These are phyloP conservation scores for Aureobasidium pullulans DNA, from an alignment of 2,329 filamentous ascomycete genomes.

Conservation along the genomic window DNA sequence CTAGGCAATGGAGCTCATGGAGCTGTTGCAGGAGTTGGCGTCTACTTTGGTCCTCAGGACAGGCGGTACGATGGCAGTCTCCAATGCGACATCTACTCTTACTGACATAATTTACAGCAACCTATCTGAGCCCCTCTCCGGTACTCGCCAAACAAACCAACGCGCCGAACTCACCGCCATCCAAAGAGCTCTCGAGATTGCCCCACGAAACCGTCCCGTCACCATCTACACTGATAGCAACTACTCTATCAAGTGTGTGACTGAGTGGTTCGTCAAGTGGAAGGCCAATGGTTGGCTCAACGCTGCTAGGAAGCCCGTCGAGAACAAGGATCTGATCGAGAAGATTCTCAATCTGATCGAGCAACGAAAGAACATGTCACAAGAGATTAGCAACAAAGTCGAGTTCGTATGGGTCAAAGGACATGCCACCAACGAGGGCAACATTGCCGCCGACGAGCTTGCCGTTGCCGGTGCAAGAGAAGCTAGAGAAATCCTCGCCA, in stretches of 20 bases:
- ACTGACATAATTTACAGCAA: constrained; percentile 32
- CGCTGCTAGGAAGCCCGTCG: constrained; percentile 60
- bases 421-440: constrained; percentile 65
- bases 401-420: constrained; percentile 86
- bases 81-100: not conserved
- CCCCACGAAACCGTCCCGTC: constrained; percentile 59
- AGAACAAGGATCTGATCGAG: constrained; percentile 80
- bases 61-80: constrained; percentile 28
- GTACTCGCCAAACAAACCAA: constrained; percentile 80
- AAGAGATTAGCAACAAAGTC: constrained; percentile 31
- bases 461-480: constrained; percentile 60
- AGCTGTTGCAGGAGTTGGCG: constrained; percentile 54
- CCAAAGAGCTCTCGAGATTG: constrained; percentile 70
- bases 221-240: constrained; percentile 82
- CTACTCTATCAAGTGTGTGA: constrained; percentile 86
- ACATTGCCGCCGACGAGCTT: constrained; percentile 70
- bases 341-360: constrained; percentile 64
- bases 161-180: constrained; percentile 91
- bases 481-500: constrained; percentile 16
- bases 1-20: constrained; percentile 49
- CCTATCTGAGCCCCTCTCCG: constrained; percentile 68
- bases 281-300: constrained; percentile 69
- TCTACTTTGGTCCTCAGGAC: constrained; percentile 55
- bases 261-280: constrained; percentile 76
- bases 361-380: constrained; percentile 48